Evolutionary conservation across 768 basidiomycete species (phyloP).

Genomic region (Mycena olivaceomarginata): DNA sequence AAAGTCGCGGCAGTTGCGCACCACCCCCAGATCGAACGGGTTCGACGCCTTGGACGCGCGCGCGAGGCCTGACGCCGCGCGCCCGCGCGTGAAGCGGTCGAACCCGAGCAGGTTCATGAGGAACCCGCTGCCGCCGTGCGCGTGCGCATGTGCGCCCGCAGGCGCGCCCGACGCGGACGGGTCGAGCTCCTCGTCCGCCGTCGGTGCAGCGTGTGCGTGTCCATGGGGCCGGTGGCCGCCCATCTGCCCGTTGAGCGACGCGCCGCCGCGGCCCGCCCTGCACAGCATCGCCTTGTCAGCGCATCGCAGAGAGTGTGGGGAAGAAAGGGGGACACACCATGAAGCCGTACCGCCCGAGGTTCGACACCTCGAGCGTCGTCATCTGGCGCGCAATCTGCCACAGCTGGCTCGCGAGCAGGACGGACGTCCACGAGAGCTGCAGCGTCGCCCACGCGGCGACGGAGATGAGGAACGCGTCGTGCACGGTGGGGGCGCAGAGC

Average conservation of each 20-base stretch:
- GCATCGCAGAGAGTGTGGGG: neutral
- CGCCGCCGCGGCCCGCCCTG: slow-evolving; percentile 88
- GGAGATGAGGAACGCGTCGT: slow-evolving; percentile 90
- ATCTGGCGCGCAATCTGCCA: slow-evolving; percentile 97
- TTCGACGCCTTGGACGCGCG: slow-evolving; percentile 86
- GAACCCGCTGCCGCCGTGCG: slow-evolving; percentile 77
- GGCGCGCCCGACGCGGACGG: slow-evolving; percentile 66
- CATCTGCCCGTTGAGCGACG: slow-evolving; percentile 83
- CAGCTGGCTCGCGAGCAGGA: slow-evolving; percentile 90
- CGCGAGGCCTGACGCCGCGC: slow-evolving; percentile 90
- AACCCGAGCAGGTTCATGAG: slow-evolving; percentile 94
- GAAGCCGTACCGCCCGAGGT: slow-evolving; percentile 95
- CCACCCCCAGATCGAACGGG: slow-evolving; percentile 92
- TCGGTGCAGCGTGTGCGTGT: slow-evolving; percentile 50
- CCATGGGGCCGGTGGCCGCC: slow-evolving; percentile 82
- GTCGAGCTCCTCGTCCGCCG: slow-evolving; percentile 65
- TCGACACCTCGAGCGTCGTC: slow-evolving; percentile 97
- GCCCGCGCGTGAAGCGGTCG: slow-evolving; percentile 95
- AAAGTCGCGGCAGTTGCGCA: slow-evolving; percentile 93
- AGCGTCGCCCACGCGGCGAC: slow-evolving; percentile 92
- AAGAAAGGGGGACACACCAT: slow-evolving; percentile 65
- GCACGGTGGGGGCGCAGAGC: slow-evolving; percentile 82
- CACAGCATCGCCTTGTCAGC: neutral
- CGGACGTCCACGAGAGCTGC: slow-evolving; percentile 95
- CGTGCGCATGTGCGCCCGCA: slow-evolving; percentile 64